A percentile compares a stretch with the other conserved stretches of the same genome.
phyloP scores from a whole-genome alignment of 139 green algal genomes.

The Penium margaritaceum region DNA sequence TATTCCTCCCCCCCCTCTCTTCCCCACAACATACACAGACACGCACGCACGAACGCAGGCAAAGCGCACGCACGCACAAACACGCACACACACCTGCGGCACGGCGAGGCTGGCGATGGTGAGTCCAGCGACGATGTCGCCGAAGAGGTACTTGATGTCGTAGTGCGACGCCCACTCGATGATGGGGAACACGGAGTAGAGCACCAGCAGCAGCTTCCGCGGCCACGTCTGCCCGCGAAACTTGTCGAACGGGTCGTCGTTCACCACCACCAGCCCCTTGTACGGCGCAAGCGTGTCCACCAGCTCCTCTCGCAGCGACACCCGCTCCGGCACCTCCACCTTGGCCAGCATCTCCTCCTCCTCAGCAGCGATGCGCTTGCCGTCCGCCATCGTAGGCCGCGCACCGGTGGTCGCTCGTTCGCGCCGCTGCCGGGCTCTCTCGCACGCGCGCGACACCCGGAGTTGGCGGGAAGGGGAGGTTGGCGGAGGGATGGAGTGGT shows the following conservation, averaged over 20 bases:
- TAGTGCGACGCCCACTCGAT: constrained; percentile 21
- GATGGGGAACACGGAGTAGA: constrained; percentile 25
- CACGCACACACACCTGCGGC: too few species aligned
- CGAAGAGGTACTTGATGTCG: constrained; percentile 16
- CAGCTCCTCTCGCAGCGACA: constrained; percentile 8
- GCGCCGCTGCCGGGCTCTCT: too few species aligned
- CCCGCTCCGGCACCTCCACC: not conserved
- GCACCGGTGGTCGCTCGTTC: too few species aligned
- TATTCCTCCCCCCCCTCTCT: too few species aligned
- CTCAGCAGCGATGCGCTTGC: not conserved
- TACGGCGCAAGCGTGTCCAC: constrained; percentile 2
- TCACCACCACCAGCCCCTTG: constrained; percentile 16
- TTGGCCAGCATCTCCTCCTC: not conserved
- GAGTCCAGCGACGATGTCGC: constrained; percentile 35
- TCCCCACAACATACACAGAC: too few species aligned
- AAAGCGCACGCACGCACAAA: too few species aligned
- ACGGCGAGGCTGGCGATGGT: constrained; percentile 43
- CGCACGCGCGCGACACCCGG: too few species aligned
- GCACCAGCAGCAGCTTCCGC: constrained; percentile 5
- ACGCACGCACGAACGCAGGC: too few species aligned
- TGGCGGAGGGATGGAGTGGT: too few species aligned
- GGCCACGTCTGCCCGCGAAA: constrained; percentile 18
- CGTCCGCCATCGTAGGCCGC: too few species aligned
- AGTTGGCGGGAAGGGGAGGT: too few species aligned
- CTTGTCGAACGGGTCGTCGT: constrained; percentile 23